Conservation (phyloP, 768 basidiomycete species). For the Boletus edulis region DNA sequence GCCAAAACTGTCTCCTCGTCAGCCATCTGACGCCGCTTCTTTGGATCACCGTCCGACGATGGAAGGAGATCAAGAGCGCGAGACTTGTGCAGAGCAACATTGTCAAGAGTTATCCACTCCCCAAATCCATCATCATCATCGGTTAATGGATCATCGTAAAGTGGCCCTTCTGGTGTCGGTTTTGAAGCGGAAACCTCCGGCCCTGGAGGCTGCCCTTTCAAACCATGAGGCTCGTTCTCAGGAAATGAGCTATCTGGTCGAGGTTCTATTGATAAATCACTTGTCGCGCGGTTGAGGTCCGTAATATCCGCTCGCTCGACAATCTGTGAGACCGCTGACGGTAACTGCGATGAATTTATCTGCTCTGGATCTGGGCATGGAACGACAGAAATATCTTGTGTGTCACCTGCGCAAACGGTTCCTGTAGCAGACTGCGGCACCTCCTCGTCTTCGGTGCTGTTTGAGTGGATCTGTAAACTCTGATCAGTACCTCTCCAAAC, state of each 20-base stretch:
- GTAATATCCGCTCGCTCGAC: neutral
- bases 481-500: neutral
- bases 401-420: neutral
- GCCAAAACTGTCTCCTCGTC: slow-evolving; percentile 49
- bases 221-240: slow-evolving; percentile 33
- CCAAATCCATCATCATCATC: slow-evolving; percentile 81
- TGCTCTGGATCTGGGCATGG: neutral
- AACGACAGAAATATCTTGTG: neutral
- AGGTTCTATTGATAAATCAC: slow-evolving; percentile 13
- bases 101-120: slow-evolving; percentile 96
- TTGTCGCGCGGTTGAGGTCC: slow-evolving; percentile 11
- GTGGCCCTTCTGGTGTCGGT: slow-evolving; percentile 26
- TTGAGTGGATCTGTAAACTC: slow-evolving; percentile 6
- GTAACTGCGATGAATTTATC: neutral
- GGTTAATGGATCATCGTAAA: slow-evolving; percentile 77
- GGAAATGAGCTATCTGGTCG: slow-evolving; percentile 1
- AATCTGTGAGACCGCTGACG: neutral
- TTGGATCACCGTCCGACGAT: slow-evolving; percentile 32
- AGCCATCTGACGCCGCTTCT: slow-evolving; percentile 34
- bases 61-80: slow-evolving; percentile 82
- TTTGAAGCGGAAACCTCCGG: neutral
- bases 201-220: slow-evolving; percentile 25
- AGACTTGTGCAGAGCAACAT: slow-evolving; percentile 84
- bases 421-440: neutral
- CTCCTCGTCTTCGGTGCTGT: neutral